Base-by-base conservation (phyloP, 2,329 filamentous ascomycete species). In the Diaporthe helianthi region DNA sequence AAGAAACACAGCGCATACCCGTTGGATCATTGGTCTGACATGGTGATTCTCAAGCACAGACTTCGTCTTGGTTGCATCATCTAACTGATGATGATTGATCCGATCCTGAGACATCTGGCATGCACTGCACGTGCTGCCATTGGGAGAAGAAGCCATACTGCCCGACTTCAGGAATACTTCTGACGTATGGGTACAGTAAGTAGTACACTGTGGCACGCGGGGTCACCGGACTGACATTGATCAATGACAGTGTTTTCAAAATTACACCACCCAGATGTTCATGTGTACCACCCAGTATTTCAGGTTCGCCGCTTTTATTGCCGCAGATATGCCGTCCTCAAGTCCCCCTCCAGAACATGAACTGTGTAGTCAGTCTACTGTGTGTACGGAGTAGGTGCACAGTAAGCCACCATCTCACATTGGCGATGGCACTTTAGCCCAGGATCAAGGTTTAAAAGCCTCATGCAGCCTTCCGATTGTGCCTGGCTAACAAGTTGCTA, bases 401-500 rank as follows among this genome's bases (percentile, higher is more conserved):
- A 22, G 54, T 3, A 49, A 49, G 58, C 58, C 58, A 49, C 58
- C 29, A 63, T 36, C 58, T 63, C 29, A 63, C 55, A 44, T 31
- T 63, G 29, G 29, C 58, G 41, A 63, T 63, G 58, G 33, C 13
- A 49, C 58, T 36, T 24, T 19, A 44, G n/a, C 13, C 58, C 12
- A 36, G 58, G 44, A 63, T 49, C 58, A 63, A 49, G 58, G 58
- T 49, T 61, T 22, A 3, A 63, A 63, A 47, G 29, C 4, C 54
- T 63, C n/a, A 63, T 63, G 58, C 58, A 36, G 29, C 44, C 44
- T 26, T 36, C 58, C 29, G 44, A 12, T 49, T 49, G 58, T 63
- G 29, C 58, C 58, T 63, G 58, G 58, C 58, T 63, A 63, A n/a
- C n/a, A n/a, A 31, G 26, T 26, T n/a, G 2, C 26, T 63, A 49